Conservation (phyloP, 2,329 filamentous ascomycete genomes). For the Diaporthe capsici region DNA sequence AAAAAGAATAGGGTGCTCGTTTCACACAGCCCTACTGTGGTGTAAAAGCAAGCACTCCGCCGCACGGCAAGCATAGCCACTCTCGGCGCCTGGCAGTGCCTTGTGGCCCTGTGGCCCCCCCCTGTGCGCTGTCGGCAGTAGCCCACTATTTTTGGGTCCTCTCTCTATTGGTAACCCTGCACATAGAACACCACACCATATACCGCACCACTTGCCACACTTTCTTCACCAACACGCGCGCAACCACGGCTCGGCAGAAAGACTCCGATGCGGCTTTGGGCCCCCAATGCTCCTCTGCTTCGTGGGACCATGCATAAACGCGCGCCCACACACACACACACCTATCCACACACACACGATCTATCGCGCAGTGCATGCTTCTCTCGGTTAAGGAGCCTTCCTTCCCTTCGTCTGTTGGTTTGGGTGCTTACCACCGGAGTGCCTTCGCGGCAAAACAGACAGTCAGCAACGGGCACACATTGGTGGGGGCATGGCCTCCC, state of each 20-base stretch:
- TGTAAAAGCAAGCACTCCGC: slow-evolving; percentile 35
- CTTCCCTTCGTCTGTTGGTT: neutral
- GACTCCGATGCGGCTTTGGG: slow-evolving; percentile 18
- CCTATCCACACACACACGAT: neutral
- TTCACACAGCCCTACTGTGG: slow-evolving; percentile 36
- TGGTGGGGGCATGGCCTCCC: neutral
- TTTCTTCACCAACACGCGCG: neutral
- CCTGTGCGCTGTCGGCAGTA: slow-evolving; percentile 9
- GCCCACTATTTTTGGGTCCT: slow-evolving; percentile 37
- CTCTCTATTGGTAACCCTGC: neutral
- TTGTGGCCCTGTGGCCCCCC: neutral
- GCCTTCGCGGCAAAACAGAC: slow-evolving; percentile 7
- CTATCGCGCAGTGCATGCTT: slow-evolving; percentile 25
- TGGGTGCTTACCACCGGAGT: slow-evolving; percentile 1
- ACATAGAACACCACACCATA: neutral
- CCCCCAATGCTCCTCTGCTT: slow-evolving; percentile 30
- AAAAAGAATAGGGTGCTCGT: neutral
- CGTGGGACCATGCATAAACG: neutral
- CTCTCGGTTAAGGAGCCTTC: neutral
- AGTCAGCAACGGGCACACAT: neutral
- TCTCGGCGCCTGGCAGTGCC: slow-evolving; percentile 24
- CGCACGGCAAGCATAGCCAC: slow-evolving; percentile 37
- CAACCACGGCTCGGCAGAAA: slow-evolving; percentile 27
- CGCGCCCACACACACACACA: neutral
- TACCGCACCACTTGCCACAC: neutral